Conservation (phyloP, 2,329 filamentous ascomycete species). For the Microdochium paspali region DNA sequence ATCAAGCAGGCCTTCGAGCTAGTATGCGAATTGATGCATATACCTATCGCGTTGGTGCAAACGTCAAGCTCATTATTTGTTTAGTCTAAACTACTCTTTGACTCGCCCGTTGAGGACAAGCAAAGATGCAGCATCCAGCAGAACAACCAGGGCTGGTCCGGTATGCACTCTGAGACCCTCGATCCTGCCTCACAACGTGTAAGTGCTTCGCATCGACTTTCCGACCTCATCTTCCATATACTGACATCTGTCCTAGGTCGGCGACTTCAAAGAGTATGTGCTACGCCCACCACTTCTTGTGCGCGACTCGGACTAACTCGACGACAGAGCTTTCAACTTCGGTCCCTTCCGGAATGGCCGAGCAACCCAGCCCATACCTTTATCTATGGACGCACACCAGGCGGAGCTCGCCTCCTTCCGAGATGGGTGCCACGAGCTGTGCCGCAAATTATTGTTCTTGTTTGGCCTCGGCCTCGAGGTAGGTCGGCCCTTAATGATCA, state of each 20-base stretch:
- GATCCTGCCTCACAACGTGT: conserved; percentile 77
- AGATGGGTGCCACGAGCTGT: conserved; percentile 61
- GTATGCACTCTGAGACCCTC: conserved; percentile 79
- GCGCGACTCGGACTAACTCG: conserved; percentile 3
- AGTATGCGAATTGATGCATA: too few relatives aligned
- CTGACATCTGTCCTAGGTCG: conserved; percentile 38
- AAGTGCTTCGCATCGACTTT: conserved; percentile 14
- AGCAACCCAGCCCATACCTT: conserved; percentile 69
- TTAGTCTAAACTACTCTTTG: conserved; percentile 66
- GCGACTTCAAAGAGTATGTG: conserved; percentile 79
- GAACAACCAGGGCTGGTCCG: conserved; percentile 82
- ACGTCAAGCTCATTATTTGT: too few relatives aligned
- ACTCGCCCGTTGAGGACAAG: conserved; percentile 62
- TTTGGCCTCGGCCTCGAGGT: conserved; percentile 71
- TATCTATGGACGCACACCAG: conserved; percentile 49
- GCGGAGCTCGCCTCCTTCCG: conserved; percentile 57
- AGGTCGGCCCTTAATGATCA: too few relatives aligned
- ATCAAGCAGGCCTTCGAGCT: conserved; percentile 66
- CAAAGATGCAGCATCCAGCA: conserved; percentile 63
- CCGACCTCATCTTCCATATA: not conserved
- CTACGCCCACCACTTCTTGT: not conserved
- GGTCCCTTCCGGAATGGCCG: conserved; percentile 62
- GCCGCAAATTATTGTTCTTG: conserved; percentile 61
- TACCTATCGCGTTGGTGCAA: too few relatives aligned
- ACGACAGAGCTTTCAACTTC: conserved; percentile 77